phyloP scores from a whole-genome alignment of 345 rosid genomes.

The Brassica incana region DNA sequence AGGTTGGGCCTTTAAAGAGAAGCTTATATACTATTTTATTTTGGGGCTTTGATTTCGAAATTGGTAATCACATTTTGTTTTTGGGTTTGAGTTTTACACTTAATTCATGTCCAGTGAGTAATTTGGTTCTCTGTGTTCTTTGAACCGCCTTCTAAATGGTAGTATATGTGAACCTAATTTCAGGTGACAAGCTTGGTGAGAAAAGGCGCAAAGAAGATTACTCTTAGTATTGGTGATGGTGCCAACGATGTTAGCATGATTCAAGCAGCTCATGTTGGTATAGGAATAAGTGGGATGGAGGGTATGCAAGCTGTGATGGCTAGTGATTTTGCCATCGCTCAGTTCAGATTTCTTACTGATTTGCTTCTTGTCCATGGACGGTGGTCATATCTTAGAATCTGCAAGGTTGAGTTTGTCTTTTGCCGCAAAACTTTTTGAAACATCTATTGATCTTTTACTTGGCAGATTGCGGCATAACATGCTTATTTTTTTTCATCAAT shows the following conservation, averaged over 20 bases:
- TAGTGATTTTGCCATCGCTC: conserved; percentile 99
- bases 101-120: background rate
- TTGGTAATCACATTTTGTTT: background rate
- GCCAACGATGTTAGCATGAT: conserved; percentile 99
- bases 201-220: conserved; percentile 94
- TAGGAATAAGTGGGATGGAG: conserved; percentile 98
- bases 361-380: conserved; percentile 98
- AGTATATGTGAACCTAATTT: conserved; percentile 6
- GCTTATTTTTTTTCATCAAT: background rate
- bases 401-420: conserved; percentile 68
- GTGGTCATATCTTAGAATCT: conserved; percentile 96
- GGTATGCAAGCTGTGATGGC: conserved; percentile 99
- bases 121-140: conserved; percentile 10
- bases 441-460: conserved; percentile 29
- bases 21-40: background rate
- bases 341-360: conserved; percentile 90
- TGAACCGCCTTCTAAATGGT: background rate
- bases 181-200: conserved; percentile 96
- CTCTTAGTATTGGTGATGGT: conserved; percentile 99
- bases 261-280: conserved; percentile 99
- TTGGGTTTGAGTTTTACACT: background rate
- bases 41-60: background rate
- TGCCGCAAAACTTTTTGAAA: background rate
- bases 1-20: background rate
- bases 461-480: conserved; percentile 46